Evolutionary conservation across 2,329 filamentous ascomycete species (phyloP), one percentile per base, ranked within the genome.

Genomic region (Cladophialophora yegresii): DNA sequence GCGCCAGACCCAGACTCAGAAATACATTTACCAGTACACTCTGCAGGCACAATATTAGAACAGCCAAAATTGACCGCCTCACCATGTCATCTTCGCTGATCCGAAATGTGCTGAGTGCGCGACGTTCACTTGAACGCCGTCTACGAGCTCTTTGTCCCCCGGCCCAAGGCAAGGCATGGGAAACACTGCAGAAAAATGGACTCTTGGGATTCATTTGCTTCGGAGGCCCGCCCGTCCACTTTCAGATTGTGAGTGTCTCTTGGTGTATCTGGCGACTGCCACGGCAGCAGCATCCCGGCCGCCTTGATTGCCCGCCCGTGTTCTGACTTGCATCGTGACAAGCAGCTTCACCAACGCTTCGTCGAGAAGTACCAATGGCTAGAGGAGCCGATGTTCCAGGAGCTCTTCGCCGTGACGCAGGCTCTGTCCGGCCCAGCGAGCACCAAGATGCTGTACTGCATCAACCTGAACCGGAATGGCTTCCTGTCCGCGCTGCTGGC

Each of bases 361-460:
- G 60, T 62, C 22, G 60, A 62, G 40, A 57, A 57, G 32, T 56
- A 62, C n/a, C 53, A 57, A 20, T 62, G 60, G 60, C 26, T 62
- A 8, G 60, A 62, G 28, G 61, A 63, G 32, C 55, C 49, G 9
- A 61, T 88, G 89, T 89, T 63, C 74, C 86, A 89, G 73, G 89
- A 92, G 71, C 81, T 91, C 0, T 91, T 92, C 74, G 87, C 86
- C 28, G 77, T 91, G 54, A 85, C 83, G 23, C 89, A 91, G 75
- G 86, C 85, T 0, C 79, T 91, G 1, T 86, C 86, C 0, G 89
- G 89, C 0, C 89, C 89, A 0, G 88, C 70, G 0, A 89, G 85
- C 68, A 91, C 89, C 1, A 91, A 91, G 72, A 88, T 91, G 84
- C 73, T 85, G 0, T 91, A 89, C 65, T 89, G 84, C 64, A 85